phyloP scores from a whole-genome alignment of 1,139 yeast genomes.

The Suzukiozyma palmioleophila region DNA sequence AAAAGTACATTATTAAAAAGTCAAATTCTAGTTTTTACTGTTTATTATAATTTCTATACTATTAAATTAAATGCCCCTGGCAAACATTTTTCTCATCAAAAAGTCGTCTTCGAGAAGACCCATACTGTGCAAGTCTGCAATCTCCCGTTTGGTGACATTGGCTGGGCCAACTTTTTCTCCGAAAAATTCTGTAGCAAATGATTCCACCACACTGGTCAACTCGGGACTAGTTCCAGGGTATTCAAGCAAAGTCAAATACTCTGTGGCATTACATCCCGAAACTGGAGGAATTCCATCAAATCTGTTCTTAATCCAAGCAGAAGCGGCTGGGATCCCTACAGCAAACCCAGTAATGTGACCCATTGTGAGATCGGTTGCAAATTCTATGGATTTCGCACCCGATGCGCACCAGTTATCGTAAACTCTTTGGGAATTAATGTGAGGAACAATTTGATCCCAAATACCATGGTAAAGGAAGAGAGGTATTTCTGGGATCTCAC shows the following conservation, averaged over 20 bases:
- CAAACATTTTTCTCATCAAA: not conserved
- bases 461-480: constrained; percentile 31
- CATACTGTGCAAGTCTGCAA: not conserved
- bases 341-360: constrained; percentile 25
- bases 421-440: constrained; percentile 18
- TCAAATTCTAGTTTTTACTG: constrained; percentile 3
- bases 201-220: not conserved
- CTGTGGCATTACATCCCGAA: constrained; percentile 22
- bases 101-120: not conserved
- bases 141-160: not conserved
- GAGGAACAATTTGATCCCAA: constrained; percentile 27
- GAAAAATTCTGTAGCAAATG: not conserved
- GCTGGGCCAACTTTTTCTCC: not conserved
- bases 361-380: constrained; percentile 19
- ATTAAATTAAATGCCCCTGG: not conserved
- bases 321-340: constrained; percentile 28
- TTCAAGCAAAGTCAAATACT: not conserved
- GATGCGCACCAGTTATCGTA: constrained; percentile 29
- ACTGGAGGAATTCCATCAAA: constrained; percentile 20
- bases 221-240: constrained; percentile 1
- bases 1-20: no score
- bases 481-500: constrained; percentile 26
- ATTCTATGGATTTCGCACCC: constrained; percentile 28
- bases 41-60: no score
- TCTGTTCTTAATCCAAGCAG: constrained; percentile 21